phyloP scores from a whole-genome alignment of 1,284 basidiomycete species.

The Ceratobasidium sp. region DNA sequence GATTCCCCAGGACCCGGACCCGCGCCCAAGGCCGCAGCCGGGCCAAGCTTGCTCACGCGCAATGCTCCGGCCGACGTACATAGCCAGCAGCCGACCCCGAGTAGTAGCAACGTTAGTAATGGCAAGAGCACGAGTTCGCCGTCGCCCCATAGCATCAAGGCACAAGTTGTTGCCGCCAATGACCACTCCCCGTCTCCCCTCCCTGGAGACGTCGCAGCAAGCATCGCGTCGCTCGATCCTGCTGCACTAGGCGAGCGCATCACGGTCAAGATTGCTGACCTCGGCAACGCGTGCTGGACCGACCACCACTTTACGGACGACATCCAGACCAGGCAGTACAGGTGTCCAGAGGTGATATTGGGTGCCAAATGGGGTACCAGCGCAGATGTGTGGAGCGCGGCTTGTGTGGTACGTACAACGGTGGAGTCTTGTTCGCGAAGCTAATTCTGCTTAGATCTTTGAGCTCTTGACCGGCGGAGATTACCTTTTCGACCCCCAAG shows the following conservation, averaged over 20 bases:
- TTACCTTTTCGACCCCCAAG: slow-evolving; percentile 87
- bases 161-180: slow-evolving; percentile 20
- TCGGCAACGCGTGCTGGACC: slow-evolving; percentile 78
- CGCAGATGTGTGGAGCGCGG: slow-evolving; percentile 89
- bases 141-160: slow-evolving; percentile 28
- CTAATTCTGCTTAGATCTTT: slow-evolving; percentile 57
- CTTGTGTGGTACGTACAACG: slow-evolving; percentile 70
- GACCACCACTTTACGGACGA: slow-evolving; percentile 95
- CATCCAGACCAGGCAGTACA: slow-evolving; percentile 93
- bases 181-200: neutral
- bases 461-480: slow-evolving; percentile 83
- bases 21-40: neutral
- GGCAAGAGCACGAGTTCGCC: slow-evolving; percentile 47
- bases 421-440: slow-evolving; percentile 15
- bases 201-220: slow-evolving; percentile 43
- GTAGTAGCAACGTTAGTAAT: slow-evolving; percentile 46
- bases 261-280: slow-evolving; percentile 98
- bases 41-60: slow-evolving; percentile 29
- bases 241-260: slow-evolving; percentile 80
- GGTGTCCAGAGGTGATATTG: slow-evolving; percentile 88
- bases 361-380: slow-evolving; percentile 87
- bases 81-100: slow-evolving; percentile 21
- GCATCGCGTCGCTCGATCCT: slow-evolving; percentile 54
- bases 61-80: slow-evolving; percentile 22
- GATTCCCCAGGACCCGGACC: slow-evolving; percentile 14